A percentile compares a stretch with the other conserved stretches of the same genome.
Evolutionary conservation across 176 grass and related monocot genomes (phyloP).

Genomic region (Miscanthus lutarioriparius): DNA sequence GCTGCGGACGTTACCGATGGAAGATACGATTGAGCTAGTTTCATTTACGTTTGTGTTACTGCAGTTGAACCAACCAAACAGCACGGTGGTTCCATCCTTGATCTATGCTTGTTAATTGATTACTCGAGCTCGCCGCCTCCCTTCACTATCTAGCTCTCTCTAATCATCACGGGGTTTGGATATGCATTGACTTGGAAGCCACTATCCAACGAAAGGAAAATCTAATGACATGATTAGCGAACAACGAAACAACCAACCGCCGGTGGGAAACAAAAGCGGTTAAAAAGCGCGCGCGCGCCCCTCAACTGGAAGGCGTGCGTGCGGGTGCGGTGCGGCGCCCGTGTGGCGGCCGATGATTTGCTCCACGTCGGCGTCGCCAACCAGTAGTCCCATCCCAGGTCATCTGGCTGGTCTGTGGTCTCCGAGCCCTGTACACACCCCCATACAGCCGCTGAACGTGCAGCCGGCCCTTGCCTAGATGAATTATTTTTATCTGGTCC

Average conservation of each 20-base stretch:
- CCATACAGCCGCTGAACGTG: no score
- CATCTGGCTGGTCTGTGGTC: neutral
- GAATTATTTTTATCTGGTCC: conserved; percentile 20
- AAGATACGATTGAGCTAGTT: no score
- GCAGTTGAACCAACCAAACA: no score
- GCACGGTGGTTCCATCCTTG: neutral
- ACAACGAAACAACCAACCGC: conserved; percentile 3
- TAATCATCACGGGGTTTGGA: conserved; percentile 11
- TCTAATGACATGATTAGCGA: conserved; percentile 43
- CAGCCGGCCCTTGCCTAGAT: neutral
- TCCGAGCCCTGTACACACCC: neutral
- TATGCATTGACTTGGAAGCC: conserved; percentile 40
- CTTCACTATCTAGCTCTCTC: neutral
- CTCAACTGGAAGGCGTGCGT: no score
- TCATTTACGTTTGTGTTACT: no score
- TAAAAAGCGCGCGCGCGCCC: conserved; percentile 26
- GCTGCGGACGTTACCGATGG: no score
- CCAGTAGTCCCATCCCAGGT: neutral
- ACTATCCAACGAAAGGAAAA: conserved; percentile 20
- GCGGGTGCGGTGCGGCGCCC: neutral
- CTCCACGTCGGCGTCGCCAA: conserved; percentile 13
- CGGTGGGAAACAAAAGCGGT: neutral
- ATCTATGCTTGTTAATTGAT: neutral
- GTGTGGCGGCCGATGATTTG: neutral
- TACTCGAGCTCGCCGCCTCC: neutral